A percentile compares a stretch with the other conserved stretches of the same genome.
phyloP scores from a whole-genome alignment of 345 rosid genomes.

The Kandelia obovata region DNA sequence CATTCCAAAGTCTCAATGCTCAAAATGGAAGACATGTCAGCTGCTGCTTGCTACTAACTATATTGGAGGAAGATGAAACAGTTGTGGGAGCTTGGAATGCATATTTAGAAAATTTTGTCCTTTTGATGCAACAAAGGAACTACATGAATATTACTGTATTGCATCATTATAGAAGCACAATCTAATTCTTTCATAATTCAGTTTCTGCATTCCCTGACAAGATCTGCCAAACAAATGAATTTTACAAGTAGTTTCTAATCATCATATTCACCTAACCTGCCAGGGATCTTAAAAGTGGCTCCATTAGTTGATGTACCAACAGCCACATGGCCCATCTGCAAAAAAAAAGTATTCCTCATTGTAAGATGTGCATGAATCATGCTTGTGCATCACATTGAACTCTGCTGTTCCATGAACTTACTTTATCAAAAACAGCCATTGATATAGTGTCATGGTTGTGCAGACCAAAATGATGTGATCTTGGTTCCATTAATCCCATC shows the following conservation, averaged over 20 bases:
- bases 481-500: slow-evolving; percentile 33
- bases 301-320: slow-evolving; percentile 98
- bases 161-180: not conserved
- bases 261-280: slow-evolving; percentile 49
- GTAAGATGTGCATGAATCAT: not conserved
- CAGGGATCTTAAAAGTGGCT: slow-evolving; percentile 90
- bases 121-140: not conserved
- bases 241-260: not conserved
- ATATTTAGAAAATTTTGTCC: not conserved
- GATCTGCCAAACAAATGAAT: not conserved
- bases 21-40: not conserved
- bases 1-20: not conserved
- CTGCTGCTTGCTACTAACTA: not conserved
- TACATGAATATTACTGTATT: not conserved
- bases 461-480: slow-evolving; percentile 53
- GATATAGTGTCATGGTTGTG: slow-evolving; percentile 90
- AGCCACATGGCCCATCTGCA: slow-evolving; percentile 78
- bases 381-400: not conserved
- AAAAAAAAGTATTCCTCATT: slow-evolving; percentile 12
- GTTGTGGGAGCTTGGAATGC: too few relatives aligned
- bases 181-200: not conserved
- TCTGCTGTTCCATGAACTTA: slow-evolving; percentile 25
- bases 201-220: not conserved
- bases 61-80: not conserved
- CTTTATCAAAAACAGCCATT: slow-evolving; percentile 85